Evolutionary conservation across 2,329 filamentous ascomycete genomes (phyloP), one percentile per base, ranked within the genome.

Genomic region (Penicillium sp.): DNA sequence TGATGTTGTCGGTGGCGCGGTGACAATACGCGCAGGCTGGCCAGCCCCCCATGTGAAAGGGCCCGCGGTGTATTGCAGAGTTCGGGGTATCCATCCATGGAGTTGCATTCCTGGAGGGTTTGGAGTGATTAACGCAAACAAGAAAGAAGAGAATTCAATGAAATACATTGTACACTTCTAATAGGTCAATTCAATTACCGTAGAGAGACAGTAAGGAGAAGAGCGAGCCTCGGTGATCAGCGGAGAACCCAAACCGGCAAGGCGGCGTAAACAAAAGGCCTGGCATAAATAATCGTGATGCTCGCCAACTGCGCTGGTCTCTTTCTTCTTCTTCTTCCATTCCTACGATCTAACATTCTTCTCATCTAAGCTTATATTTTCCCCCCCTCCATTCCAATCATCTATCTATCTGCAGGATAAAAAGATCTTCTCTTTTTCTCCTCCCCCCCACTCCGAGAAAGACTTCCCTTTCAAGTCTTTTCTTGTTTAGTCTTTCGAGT

Each of bases 401-500:
- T 54, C 53, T 61, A 61, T 58, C 31, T 41, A 61, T 58, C 31
- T 41, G 29, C 3, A 47, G 42, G 48, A 38, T 27, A 37, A 54
- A 50, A 56, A 43, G 50, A 41, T 46, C 49, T 61, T 54, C 50
- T 50, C 50, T 35, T 51, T 52, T 65, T 60, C 59, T 60, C 61
- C 50, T 59, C 55, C 48, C 55, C 41, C 42, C 48, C 54, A 29
- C 42, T 7, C 37, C 70, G 69, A 73, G 69, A 75, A 74, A 76
- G 71, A 74, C 72, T 72, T 69, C 62, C 64, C 67, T 65, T 61
- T 59, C 55, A 69, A 77, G 76, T 78, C 76, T 77, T 78, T 78
- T 78, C 76, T 78, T 77, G 75, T 76, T 72, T 78, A 69, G 73
- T 68, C 75, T 78, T 78, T 77, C 75, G 75, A 75, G 69, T 77